Percentiles rank a stretch among this genome's conserved stretches.
These are phyloP conservation scores for Venturia nashicola DNA, from an alignment of 2,329 filamentous ascomycete species.

Conservation along the genomic window DNA sequence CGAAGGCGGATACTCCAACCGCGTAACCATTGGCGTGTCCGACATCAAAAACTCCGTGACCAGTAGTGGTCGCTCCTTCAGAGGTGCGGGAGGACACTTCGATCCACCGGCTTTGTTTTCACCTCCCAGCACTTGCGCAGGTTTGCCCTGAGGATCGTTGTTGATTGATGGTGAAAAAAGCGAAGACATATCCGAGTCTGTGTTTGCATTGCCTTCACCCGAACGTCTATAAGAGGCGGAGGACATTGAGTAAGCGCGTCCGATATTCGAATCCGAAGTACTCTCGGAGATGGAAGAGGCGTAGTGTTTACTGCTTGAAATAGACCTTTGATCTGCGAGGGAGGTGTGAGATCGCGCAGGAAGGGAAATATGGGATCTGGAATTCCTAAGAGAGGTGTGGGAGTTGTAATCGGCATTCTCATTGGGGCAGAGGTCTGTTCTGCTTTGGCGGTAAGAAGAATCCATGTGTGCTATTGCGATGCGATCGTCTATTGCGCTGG, in stretches of 20 bases:
- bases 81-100: neutral
- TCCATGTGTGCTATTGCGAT: neutral
- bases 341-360: neutral
- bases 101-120: neutral
- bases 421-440: neutral
- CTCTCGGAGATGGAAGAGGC: neutral
- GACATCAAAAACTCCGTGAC: neutral
- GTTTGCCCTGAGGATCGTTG: neutral
- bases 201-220: neutral
- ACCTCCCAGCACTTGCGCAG: neutral
- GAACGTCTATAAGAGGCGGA: neutral
- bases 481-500: neutral
- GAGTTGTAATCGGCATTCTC: neutral
- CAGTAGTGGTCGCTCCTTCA: neutral
- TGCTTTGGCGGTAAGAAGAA: neutral
- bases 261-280: neutral
- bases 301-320: neutral
- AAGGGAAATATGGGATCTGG: neutral
- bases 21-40: neutral
- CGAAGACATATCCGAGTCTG: neutral
- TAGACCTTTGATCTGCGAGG: neutral
- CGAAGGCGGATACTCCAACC: neutral
- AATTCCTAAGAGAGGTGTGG: neutral
- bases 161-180: neutral
- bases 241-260: neutral